Conservation (phyloP, 164 flowering plant species). For the Dillenia suffruticosa region DNA sequence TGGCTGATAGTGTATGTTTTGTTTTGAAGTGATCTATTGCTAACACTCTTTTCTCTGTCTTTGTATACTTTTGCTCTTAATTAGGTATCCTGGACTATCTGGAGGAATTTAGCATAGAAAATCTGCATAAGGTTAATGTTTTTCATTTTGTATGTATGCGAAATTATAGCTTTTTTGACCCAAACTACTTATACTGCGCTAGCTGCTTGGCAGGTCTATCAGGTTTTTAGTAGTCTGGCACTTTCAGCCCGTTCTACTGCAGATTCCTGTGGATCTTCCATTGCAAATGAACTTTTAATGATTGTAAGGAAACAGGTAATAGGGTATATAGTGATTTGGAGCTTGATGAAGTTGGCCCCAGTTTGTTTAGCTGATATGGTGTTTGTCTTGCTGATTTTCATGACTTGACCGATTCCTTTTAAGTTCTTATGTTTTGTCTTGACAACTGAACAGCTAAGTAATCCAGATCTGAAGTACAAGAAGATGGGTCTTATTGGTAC, state of each 20-base stretch:
- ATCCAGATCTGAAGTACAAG: conserved; percentile 70
- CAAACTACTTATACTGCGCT: not conserved
- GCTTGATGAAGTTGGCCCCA: not conserved
- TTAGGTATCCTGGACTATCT: conserved; percentile 80
- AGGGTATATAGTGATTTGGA: not conserved
- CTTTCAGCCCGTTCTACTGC: conserved; percentile 37
- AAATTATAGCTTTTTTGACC: not conserved
- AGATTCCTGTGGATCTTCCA: conserved; percentile 45
- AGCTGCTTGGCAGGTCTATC: conserved; percentile 60
- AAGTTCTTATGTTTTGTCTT: not conserved
- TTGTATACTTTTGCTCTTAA: not conserved
- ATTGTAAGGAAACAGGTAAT: conserved; percentile 78
- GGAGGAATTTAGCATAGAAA: conserved; percentile 64
- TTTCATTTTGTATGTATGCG: not conserved
- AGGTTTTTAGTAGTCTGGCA: conserved; percentile 65
- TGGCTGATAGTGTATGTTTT: not conserved
- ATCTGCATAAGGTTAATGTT: conserved; percentile 53
- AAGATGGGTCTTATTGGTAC: conserved; percentile 87
- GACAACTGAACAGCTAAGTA: conserved; percentile 42
- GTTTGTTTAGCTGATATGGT: not conserved
- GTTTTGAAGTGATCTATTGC: not conserved
- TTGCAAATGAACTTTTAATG: conserved; percentile 79
- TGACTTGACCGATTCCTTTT: not conserved
- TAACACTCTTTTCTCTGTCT: not conserved
- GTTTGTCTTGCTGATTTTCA: not conserved